Evolutionary conservation across 106 monocot genomes (phyloP).

Genomic region (Phalaenopsis aphrodite): DNA sequence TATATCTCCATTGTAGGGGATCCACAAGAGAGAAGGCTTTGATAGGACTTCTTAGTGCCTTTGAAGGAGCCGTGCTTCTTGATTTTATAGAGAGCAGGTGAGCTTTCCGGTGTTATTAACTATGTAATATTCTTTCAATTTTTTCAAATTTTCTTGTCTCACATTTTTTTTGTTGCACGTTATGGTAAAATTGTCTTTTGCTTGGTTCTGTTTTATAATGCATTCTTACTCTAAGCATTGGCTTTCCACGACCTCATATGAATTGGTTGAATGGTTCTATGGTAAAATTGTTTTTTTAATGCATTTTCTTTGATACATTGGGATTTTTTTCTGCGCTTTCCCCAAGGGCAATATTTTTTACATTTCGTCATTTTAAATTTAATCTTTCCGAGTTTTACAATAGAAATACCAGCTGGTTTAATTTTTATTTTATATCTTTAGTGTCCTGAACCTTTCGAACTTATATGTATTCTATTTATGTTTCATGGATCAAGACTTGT

Average conservation of each 20-base stretch:
- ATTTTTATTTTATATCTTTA: neutral
- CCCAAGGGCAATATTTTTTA: neutral
- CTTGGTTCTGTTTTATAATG: too few species aligned
- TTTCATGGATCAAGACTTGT: neutral
- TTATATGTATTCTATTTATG: neutral
- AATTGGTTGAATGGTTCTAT: too few species aligned
- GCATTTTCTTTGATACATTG: neutral
- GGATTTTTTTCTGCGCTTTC: neutral
- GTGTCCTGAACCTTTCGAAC: slow-evolving; percentile 1
- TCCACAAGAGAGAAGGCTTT: slow-evolving; percentile 49
- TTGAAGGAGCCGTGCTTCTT: slow-evolving; percentile 40
- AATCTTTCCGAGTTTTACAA: neutral
- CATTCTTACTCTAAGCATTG: too few species aligned
- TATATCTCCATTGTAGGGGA: slow-evolving; percentile 20
- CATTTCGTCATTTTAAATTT: neutral
- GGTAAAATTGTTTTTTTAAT: neutral
- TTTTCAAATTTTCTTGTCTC: neutral
- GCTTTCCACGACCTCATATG: too few species aligned
- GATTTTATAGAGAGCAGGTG: slow-evolving; percentile 46
- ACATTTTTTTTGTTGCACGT: neutral
- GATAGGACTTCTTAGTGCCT: slow-evolving; percentile 41
- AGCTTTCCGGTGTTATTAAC: slow-evolving; percentile 5
- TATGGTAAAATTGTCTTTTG: neutral
- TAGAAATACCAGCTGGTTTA: neutral
- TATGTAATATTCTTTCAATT: neutral